Conservation (phyloP, 179 eudicot species). For the Heliamphora pulchella region DNA sequence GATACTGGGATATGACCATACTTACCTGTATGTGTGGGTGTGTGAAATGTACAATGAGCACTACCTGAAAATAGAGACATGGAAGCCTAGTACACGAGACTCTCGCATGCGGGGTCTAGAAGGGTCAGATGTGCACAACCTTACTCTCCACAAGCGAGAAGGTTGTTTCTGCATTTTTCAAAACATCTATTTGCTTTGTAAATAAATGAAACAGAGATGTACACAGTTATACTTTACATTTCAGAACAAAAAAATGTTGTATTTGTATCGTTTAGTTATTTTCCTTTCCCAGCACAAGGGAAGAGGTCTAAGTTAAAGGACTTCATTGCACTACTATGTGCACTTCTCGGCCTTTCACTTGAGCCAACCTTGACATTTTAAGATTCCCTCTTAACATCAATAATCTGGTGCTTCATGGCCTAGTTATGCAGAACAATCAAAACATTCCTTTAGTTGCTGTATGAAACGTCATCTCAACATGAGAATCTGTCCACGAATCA, state of each 20-base stretch:
- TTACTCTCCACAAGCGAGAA: neutral
- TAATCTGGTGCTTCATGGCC: neutral
- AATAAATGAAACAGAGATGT: neutral
- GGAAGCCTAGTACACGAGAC: neutral
- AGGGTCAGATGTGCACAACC: too few relatives aligned
- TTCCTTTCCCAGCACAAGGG: neutral
- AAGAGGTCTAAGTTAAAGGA: neutral
- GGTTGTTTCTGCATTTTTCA: neutral
- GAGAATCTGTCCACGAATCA: too few relatives aligned
- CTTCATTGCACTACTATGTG: neutral
- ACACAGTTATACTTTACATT: neutral
- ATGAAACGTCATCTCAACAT: neutral
- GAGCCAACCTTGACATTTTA: neutral
- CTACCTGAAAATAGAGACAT: neutral
- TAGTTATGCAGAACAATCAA: neutral
- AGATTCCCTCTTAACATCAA: neutral
- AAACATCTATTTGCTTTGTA: neutral
- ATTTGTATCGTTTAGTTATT: neutral
- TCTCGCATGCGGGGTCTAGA: neutral
- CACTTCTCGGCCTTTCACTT: neutral
- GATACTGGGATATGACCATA: too few relatives aligned
- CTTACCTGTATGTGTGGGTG: too few relatives aligned
- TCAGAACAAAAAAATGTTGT: neutral
- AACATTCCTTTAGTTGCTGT: neutral
- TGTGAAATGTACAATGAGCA: neutral